These are phyloP conservation scores for Sordariomycetes sp. DNA, from an alignment of 2,329 filamentous ascomycete genomes.

Conservation along the genomic window DNA sequence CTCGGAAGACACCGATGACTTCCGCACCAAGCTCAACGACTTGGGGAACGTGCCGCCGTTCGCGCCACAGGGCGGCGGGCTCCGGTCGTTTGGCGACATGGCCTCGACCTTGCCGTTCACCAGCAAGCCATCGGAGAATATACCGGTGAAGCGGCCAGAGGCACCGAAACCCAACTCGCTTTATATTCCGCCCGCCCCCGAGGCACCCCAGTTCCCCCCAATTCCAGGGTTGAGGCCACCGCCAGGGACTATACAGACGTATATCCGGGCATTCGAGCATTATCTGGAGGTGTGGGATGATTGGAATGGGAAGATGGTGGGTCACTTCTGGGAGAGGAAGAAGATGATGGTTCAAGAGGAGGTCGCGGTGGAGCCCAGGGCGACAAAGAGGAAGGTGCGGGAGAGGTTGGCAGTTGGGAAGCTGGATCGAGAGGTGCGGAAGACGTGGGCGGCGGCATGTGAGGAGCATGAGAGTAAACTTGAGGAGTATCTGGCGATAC, in stretches of 20 bases:
- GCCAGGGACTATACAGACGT: conserved; percentile 33
- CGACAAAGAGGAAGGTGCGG: no score
- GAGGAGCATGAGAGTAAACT: conserved; percentile 50
- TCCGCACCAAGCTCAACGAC: conserved; percentile 41
- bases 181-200: conserved; percentile 35
- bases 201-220: conserved; percentile 35
- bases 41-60: conserved; percentile 47
- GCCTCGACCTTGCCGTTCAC: conserved; percentile 47
- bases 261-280: conserved; percentile 38
- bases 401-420: conserved; percentile 25
- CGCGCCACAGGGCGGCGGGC: conserved; percentile 30
- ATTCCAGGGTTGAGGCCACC: conserved; percentile 33
- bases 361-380: conserved; percentile 17
- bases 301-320: conserved; percentile 41
- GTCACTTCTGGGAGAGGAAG: conserved; percentile 44
- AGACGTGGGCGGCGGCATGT: conserved; percentile 48
- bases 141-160: conserved; percentile 23
- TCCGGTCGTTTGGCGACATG: conserved; percentile 44
- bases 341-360: conserved; percentile 45
- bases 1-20: conserved; percentile 46
- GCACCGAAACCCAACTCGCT: conserved; percentile 17
- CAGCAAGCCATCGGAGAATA: conserved; percentile 33
- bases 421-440: conserved; percentile 53
- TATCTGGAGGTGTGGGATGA: conserved; percentile 40
- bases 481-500: conserved; percentile 42